Evolutionary conservation across 2,329 filamentous ascomycete species (phyloP).

Genomic region (Monosporascus sp.): DNA sequence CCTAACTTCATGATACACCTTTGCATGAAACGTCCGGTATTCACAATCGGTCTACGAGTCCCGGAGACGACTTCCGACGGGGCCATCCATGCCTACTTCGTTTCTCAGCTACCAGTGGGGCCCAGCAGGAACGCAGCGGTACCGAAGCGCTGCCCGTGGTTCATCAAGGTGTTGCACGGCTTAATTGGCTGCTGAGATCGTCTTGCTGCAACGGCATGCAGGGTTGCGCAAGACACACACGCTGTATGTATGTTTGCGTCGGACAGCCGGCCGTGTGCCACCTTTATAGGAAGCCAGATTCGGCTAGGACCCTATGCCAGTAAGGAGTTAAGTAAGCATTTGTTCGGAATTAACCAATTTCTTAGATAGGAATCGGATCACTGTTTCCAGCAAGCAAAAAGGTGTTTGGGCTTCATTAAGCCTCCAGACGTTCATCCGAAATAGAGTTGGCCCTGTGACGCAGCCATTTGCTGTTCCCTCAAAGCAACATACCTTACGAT

Average conservation of each 20-base stretch:
- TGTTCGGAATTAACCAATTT: constrained; percentile 1
- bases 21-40: background rate
- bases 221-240: constrained; percentile 1
- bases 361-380: constrained; percentile 6
- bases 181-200: background rate
- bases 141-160: background rate
- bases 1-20: background rate
- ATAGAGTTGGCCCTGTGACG: constrained; percentile 14
- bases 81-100: background rate
- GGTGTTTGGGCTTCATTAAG: background rate
- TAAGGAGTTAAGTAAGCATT: constrained; percentile 19
- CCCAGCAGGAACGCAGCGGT: too few relatives aligned
- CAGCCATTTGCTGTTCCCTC: constrained; percentile 19
- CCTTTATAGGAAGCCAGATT: constrained; percentile 54
- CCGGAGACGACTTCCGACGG: background rate
- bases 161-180: background rate
- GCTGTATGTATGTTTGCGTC: constrained; percentile 3
- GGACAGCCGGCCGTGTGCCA: constrained; percentile 2
- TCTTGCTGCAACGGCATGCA: background rate
- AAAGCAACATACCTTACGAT: constrained; percentile 79
- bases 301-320: constrained; percentile 48
- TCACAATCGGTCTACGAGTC: background rate
- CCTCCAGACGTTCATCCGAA: constrained; percentile 11
- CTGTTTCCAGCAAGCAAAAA: constrained; percentile 5
- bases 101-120: background rate